phyloP scores from a whole-genome alignment of 768 basidiomycete species.

The Mycena indigotica region DNA sequence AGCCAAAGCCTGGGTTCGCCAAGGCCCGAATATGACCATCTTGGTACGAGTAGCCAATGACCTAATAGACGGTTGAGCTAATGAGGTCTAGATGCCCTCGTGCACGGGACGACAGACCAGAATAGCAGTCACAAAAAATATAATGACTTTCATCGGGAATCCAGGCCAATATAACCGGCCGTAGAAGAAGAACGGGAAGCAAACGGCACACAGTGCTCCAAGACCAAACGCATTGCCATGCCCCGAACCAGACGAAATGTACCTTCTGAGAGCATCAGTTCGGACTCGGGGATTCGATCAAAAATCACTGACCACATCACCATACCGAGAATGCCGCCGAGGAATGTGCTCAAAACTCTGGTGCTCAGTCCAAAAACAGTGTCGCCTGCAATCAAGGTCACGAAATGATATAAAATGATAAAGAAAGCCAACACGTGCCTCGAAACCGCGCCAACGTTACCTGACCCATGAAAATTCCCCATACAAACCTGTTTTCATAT shows the following conservation, averaged over 20 bases:
- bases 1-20: conserved; percentile 58
- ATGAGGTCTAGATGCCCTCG: not conserved
- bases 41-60: conserved; percentile 75
- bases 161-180: conserved; percentile 75
- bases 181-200: conserved; percentile 74
- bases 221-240: conserved; percentile 69
- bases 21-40: conserved; percentile 51
- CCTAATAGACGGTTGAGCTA: conserved; percentile 36
- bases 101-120: conserved; percentile 52
- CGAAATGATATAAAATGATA: too few species aligned
- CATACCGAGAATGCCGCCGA: conserved; percentile 63
- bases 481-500: conserved; percentile 66
- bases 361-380: conserved; percentile 67
- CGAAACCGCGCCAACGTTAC: conserved; percentile 70
- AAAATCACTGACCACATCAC: conserved; percentile 60
- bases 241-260: conserved; percentile 65
- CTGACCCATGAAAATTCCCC: conserved; percentile 82
- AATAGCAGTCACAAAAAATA: conserved; percentile 63
- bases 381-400: conserved; percentile 52
- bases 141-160: conserved; percentile 69
- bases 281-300: not conserved
- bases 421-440: conserved; percentile 3
- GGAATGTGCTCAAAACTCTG: conserved; percentile 65
- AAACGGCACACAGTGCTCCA: conserved; percentile 65
- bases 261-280: conserved; percentile 44